These are phyloP conservation scores for Saccharum hybrid DNA, from an alignment of 202 grass and related monocot genomes.

Conservation along the genomic window DNA sequence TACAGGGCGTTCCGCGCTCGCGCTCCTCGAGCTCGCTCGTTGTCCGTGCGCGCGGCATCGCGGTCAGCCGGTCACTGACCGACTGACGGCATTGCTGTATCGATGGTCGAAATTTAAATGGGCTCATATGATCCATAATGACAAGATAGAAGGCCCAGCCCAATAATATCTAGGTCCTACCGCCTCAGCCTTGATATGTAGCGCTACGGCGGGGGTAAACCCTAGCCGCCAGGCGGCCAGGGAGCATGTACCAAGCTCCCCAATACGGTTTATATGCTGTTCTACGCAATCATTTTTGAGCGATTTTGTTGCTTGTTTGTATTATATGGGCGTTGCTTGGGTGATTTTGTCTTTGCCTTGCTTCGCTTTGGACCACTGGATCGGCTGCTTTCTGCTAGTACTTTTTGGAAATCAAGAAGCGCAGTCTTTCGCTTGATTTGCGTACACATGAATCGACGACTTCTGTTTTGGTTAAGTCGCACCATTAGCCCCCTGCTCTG, in stretches of 20 bases:
- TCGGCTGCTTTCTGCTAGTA: not conserved
- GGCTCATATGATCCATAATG: not conserved
- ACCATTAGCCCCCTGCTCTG: constrained; percentile 61
- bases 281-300: not conserved
- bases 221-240: constrained; percentile 17
- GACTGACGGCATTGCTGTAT: too few species aligned
- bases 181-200: not conserved
- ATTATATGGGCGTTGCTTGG: not conserved
- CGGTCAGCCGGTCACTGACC: too few species aligned
- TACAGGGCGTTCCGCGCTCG: too few species aligned
- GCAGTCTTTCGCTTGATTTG: not conserved
- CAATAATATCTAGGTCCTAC: not conserved
- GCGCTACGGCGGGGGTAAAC: not conserved
- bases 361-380: not conserved
- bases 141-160: constrained; percentile 29
- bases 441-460: not conserved
- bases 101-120: not conserved
- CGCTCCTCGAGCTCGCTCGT: too few species aligned
- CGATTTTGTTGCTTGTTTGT: not conserved
- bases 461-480: constrained; percentile 21
- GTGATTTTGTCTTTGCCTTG: not conserved
- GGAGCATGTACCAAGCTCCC: too few species aligned
- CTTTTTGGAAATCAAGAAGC: not conserved
- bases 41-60: too few species aligned
- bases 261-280: not conserved